Conservation (phyloP, 1,139 yeast genomes). For the Pneumocystis canis region DNA sequence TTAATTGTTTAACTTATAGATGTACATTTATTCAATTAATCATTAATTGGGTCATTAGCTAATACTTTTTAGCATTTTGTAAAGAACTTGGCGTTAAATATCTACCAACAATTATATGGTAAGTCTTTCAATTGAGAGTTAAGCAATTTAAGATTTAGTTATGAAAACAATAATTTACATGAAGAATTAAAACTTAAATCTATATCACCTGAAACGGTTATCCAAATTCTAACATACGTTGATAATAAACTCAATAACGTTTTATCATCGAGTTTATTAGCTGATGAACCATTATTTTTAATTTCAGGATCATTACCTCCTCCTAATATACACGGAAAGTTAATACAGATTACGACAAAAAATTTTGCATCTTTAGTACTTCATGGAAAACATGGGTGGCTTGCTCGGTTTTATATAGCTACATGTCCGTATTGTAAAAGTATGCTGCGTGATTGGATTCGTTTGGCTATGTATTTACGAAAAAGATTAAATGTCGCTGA, state of each 20-base stretch:
- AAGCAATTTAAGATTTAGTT: no score
- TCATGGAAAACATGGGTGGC: constrained; percentile 26
- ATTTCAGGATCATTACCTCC: background rate
- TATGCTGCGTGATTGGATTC: constrained; percentile 27
- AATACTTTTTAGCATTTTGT: background rate
- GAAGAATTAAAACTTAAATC: no score
- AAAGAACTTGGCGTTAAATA: background rate
- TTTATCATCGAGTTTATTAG: no score
- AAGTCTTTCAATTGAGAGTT: background rate
- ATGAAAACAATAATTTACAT: no score
- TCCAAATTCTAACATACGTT: no score
- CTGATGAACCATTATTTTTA: no score
- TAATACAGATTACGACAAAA: constrained; percentile 15
- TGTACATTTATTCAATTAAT: no score
- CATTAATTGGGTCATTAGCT: no score
- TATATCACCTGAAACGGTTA: no score
- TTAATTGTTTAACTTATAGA: background rate
- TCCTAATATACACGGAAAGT: constrained; percentile 17
- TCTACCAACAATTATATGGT: background rate
- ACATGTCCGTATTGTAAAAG: constrained; percentile 27
- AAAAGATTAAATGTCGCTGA: constrained; percentile 28
- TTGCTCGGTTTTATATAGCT: constrained; percentile 30
- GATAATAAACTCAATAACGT: no score
- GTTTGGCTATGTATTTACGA: constrained; percentile 23
- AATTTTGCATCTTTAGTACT: constrained; percentile 16